Percentiles rank a stretch among this genome's conserved stretches.
These are phyloP conservation scores for Dothiorella sarmentorum DNA, from an alignment of 2,329 filamentous ascomycete species.

Conservation along the genomic window DNA sequence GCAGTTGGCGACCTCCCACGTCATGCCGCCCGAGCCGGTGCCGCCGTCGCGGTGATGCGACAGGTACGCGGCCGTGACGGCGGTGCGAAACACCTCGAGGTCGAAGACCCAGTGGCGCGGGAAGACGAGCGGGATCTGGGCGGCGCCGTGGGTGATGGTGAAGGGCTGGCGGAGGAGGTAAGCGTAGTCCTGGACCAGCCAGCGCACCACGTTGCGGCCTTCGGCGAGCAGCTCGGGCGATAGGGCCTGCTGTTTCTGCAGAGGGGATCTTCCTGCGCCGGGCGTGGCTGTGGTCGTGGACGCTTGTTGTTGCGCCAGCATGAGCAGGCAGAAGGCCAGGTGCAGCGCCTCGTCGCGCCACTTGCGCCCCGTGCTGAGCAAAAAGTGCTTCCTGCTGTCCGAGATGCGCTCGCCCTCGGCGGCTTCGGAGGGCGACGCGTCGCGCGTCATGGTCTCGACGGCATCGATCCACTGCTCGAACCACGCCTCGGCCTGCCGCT, in stretches of 20 bases:
- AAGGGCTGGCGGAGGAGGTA: constrained; percentile 14
- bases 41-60: not conserved
- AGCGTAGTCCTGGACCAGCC: not conserved
- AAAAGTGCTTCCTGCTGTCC: not conserved
- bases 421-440: not conserved
- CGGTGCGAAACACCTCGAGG: constrained; percentile 10
- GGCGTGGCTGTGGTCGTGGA: not conserved
- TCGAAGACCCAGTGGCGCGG: constrained; percentile 7
- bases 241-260: not conserved
- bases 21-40: not conserved
- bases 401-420: not conserved
- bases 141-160: not conserved
- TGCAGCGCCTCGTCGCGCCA: constrained; percentile 17
- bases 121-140: constrained; percentile 10
- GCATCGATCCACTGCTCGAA: constrained; percentile 1
- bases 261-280: not conserved
- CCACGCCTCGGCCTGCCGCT: not conserved
- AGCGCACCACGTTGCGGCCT: constrained; percentile 7
- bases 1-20: constrained; percentile 15
- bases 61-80: constrained; percentile 10
- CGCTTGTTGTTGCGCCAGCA: not conserved
- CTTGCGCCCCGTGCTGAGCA: constrained; percentile 8
- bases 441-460: not conserved
- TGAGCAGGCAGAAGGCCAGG: constrained; percentile 11
- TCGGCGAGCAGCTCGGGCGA: constrained; percentile 1